These are phyloP conservation scores for Metschnikowia reukaufii DNA, from an alignment of 805 yeast species.

Conservation along the genomic window DNA sequence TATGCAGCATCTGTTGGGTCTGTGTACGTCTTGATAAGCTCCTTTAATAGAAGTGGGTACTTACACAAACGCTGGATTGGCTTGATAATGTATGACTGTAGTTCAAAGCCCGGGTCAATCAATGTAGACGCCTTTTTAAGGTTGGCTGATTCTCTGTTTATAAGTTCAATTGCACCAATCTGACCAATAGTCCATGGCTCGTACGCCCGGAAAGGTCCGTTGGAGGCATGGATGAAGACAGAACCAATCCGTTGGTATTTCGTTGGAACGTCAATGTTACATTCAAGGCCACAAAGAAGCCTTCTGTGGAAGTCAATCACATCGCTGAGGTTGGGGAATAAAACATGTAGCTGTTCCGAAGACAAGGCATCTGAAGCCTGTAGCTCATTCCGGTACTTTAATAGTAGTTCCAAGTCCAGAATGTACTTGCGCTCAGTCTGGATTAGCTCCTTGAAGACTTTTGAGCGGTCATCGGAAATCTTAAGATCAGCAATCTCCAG, in stretches of 20 bases:
- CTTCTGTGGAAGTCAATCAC: slow-evolving; percentile 91
- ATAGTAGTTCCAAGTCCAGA: slow-evolving; percentile 78
- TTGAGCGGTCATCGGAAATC: slow-evolving; percentile 60
- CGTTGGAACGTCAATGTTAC: slow-evolving; percentile 73
- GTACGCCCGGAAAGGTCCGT: slow-evolving; percentile 78
- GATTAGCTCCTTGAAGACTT: slow-evolving; percentile 79
- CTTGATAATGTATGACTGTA: slow-evolving; percentile 84
- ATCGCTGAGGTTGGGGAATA: slow-evolving; percentile 82
- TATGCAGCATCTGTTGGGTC: slow-evolving; percentile 23
- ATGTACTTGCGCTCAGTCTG: slow-evolving; percentile 93
- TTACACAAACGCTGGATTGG: slow-evolving; percentile 97
- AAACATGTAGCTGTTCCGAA: slow-evolving; percentile 72
- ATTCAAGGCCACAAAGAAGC: slow-evolving; percentile 83
- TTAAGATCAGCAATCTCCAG: slow-evolving; percentile 24
- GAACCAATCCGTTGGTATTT: slow-evolving; percentile 86
- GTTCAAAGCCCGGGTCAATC: slow-evolving; percentile 82
- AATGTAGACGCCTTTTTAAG: slow-evolving; percentile 55
- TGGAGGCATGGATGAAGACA: slow-evolving; percentile 77
- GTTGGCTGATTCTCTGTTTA: slow-evolving; percentile 59
- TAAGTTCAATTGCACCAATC: slow-evolving; percentile 79
- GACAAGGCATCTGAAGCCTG: slow-evolving; percentile 64
- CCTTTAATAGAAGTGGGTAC: slow-evolving; percentile 81
- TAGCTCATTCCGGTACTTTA: slow-evolving; percentile 66
- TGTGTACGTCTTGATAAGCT: slow-evolving; percentile 62
- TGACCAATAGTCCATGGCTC: slow-evolving; percentile 95